Conservation (phyloP, 2,329 filamentous ascomycete species). For the Aspergillus melleus region DNA sequence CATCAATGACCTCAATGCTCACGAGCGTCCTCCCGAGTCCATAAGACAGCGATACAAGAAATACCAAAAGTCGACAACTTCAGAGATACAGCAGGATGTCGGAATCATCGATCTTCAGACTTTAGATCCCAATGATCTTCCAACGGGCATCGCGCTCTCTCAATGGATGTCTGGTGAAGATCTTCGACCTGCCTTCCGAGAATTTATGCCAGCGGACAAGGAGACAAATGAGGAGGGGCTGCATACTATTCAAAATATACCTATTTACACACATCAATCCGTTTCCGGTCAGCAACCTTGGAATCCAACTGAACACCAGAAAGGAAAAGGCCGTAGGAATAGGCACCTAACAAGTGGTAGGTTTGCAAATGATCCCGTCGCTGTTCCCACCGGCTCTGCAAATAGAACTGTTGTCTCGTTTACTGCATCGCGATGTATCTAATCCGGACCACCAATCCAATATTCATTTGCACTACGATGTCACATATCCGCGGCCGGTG, state of each 20-base stretch:
- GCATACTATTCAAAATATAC: slow-evolving; percentile 27
- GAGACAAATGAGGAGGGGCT: slow-evolving; percentile 12
- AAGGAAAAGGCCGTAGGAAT: slow-evolving; percentile 5
- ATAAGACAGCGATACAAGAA: slow-evolving; percentile 74
- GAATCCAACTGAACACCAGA: slow-evolving; percentile 5
- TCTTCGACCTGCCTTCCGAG: slow-evolving; percentile 32
- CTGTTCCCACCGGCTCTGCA: slow-evolving; percentile 72
- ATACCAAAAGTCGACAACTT: slow-evolving; percentile 62
- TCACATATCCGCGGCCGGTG: slow-evolving; percentile 58
- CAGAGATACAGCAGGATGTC: slow-evolving; percentile 53
- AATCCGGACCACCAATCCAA: slow-evolving; percentile 79
- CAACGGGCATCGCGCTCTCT: slow-evolving; percentile 26
- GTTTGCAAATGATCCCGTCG: slow-evolving; percentile 74
- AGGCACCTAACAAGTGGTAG: slow-evolving; percentile 49
- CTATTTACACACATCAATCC: slow-evolving; percentile 37
- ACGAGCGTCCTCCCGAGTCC: slow-evolving; percentile 71
- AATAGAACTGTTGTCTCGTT: slow-evolving; percentile 65
- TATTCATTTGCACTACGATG: slow-evolving; percentile 76
- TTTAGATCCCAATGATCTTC: slow-evolving; percentile 35
- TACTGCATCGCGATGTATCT: slow-evolving; percentile 76
- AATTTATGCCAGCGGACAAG: slow-evolving; percentile 26
- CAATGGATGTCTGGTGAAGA: slow-evolving; percentile 30
- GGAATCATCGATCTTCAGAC: slow-evolving; percentile 58
- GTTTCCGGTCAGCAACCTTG: slow-evolving; percentile 37
- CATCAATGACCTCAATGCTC: slow-evolving; percentile 62